phyloP scores from a whole-genome alignment of 139 green algal species.

The Dunaliella sp. region DNA sequence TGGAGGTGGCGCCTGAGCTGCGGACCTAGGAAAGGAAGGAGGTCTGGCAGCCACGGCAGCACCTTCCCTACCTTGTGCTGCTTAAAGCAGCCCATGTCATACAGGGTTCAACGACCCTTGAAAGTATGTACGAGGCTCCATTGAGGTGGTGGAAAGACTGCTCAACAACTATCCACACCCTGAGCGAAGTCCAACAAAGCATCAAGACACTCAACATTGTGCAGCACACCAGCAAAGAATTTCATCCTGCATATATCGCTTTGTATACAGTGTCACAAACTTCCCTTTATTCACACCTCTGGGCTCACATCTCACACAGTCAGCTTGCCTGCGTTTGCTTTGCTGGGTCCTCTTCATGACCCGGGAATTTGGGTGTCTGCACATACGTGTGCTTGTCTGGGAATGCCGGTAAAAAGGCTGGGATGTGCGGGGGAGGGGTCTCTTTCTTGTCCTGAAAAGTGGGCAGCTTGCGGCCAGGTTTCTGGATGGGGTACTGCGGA shows the following conservation, averaged over 20 bases:
- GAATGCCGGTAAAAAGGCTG: conserved; percentile 78
- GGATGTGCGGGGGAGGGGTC: conserved; percentile 65
- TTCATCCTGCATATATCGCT: background rate
- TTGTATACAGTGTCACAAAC: background rate
- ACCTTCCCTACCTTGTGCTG: too few species aligned
- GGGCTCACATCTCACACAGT: background rate
- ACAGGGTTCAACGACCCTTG: too few species aligned
- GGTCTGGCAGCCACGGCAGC: too few species aligned
- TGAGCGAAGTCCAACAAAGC: background rate
- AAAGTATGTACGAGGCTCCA: too few species aligned
- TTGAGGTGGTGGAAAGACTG: background rate
- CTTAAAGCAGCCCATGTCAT: too few species aligned
- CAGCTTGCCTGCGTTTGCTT: conserved; percentile 52
- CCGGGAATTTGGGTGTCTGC: conserved; percentile 37
- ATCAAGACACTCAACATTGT: background rate
- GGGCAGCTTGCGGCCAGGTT: conserved; percentile 34
- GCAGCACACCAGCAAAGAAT: background rate
- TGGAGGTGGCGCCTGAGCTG: too few species aligned
- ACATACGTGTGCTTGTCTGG: conserved; percentile 84
- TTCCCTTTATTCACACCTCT: background rate
- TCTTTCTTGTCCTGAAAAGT: conserved; percentile 62
- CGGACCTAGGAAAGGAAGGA: too few species aligned
- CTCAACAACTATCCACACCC: background rate
- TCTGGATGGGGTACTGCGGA: conserved; percentile 57
- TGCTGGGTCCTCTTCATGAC: conserved; percentile 42